These are phyloP conservation scores for Ascosphaera acerosa DNA, from an alignment of 2,329 filamentous ascomycete species.

Conservation along the genomic window DNA sequence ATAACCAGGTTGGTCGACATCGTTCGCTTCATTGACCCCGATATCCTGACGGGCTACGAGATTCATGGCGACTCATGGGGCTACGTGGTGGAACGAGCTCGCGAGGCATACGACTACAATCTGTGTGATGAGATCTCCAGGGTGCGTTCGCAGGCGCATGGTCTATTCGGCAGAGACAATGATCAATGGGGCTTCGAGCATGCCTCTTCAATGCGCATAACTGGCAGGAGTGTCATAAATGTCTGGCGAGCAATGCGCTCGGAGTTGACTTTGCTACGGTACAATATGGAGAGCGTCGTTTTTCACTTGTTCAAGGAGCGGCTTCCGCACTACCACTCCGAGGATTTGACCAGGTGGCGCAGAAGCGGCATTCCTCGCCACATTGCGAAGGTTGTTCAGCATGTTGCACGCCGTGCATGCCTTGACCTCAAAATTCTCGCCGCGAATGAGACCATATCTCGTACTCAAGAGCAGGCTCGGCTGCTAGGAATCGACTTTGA, in stretches of 20 bases:
- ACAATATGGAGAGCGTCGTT: slow-evolving; percentile 86
- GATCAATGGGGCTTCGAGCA: slow-evolving; percentile 89
- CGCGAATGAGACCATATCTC: slow-evolving; percentile 61
- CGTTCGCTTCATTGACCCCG: slow-evolving; percentile 62
- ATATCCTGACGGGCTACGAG: slow-evolving; percentile 85
- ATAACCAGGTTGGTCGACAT: slow-evolving; percentile 70
- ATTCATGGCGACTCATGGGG: slow-evolving; percentile 89
- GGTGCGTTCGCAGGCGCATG: slow-evolving; percentile 61
- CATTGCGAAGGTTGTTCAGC: slow-evolving; percentile 46
- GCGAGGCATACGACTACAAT: slow-evolving; percentile 67
- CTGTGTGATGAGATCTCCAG: slow-evolving; percentile 78
- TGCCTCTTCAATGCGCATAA: slow-evolving; percentile 77
- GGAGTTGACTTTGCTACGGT: slow-evolving; percentile 78
- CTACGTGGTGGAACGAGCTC: slow-evolving; percentile 74
- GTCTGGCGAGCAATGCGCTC: slow-evolving; percentile 88
- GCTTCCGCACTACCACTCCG: slow-evolving; percentile 66
- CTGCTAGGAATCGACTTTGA: slow-evolving; percentile 90
- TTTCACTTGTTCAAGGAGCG: slow-evolving; percentile 74
- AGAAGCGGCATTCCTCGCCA: slow-evolving; percentile 40
- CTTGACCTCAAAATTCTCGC: slow-evolving; percentile 81
- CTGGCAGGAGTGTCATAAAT: slow-evolving; percentile 86
- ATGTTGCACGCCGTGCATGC: slow-evolving; percentile 51
- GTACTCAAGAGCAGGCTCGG: slow-evolving; percentile 84
- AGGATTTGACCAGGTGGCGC: slow-evolving; percentile 64
- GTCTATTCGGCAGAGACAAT: slow-evolving; percentile 60